Evolutionary conservation across 139 green algal genomes (phyloP).

Genomic region (Haematococcus sp.): DNA sequence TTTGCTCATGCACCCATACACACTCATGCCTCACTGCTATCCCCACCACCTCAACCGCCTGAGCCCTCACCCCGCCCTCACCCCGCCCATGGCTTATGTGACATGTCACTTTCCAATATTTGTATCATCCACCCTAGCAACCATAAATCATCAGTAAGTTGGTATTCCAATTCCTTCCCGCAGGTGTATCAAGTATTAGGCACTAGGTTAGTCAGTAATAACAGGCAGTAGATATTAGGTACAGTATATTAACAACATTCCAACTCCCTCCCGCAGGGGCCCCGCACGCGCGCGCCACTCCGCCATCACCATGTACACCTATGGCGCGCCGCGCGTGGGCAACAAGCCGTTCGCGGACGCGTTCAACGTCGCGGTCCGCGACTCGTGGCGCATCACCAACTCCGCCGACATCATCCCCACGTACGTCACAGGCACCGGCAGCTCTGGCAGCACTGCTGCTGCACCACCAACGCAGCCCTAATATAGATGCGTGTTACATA

Average conservation of each 20-base stretch:
- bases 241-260: not conserved
- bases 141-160: no score
- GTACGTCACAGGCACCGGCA: conserved; percentile 7
- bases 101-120: no score
- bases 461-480: not conserved
- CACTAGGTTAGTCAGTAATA: no score
- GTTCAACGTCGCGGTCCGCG: conserved; percentile 57
- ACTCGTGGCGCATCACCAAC: conserved; percentile 75
- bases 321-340: conserved; percentile 75
- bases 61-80: no score
- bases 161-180: no score
- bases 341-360: conserved; percentile 65
- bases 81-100: no score
- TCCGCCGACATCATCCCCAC: conserved; percentile 56
- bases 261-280: not conserved
- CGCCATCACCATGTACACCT: conserved; percentile 70
- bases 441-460: not conserved
- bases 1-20: no score
- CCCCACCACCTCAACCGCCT: no score
- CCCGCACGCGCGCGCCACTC: conserved; percentile 10
- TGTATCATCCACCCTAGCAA: no score
- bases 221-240: not conserved
- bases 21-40: no score
- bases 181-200: no score
- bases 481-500: no score